Evolutionary conservation across 805 yeast species (phyloP), one percentile per base, ranked within the genome.

Genomic region (Schwanniomyces polymorphus): DNA sequence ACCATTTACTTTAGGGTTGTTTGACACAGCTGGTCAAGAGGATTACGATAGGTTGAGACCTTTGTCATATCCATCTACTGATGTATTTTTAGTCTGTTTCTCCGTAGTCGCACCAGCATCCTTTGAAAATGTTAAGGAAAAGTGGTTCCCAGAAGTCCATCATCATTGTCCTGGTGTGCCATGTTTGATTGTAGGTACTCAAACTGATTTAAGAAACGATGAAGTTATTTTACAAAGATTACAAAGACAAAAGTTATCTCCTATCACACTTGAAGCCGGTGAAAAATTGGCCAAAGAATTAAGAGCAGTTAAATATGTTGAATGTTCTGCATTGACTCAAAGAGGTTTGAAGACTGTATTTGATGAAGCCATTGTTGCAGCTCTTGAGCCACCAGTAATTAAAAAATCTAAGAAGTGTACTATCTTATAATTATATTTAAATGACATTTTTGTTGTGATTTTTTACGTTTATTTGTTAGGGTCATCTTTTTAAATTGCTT

Each of bases 91-190:
- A 58, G 96, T 92, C 49, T 94, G 99, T 72, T 92, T 94, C 72
- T 86, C 96, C 31, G 97, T 94, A 50, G 91, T 95, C 56, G 91
- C 97, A 11, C 99, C 98, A 28, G 95, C 99, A 31, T 86, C 96
- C 17, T 94, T 92, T 68, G 98, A 94, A 72, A 92, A 92, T 74
- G 98, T 94, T 44, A 88, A 89, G 67, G 98, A 94, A 73, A 92
- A 92, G 73, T 92, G 99, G 99, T 87, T 91, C 74, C 98, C 98
- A 27, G 99, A 92, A 69, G 96, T 94, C 52, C 80, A 78, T 57
- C 97, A 91, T 67, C 97, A 92, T 72, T 95, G 98, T 64, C 96
- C 96, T n/a, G 97, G 96, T 50, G 97, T 91, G 41, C 97, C 98
- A 18, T 92, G 97, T 61, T 80, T 92, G 58, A 89, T 92, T 63